Conservation (phyloP, 257 asterid species). For the Nicotiana benthamiana region DNA sequence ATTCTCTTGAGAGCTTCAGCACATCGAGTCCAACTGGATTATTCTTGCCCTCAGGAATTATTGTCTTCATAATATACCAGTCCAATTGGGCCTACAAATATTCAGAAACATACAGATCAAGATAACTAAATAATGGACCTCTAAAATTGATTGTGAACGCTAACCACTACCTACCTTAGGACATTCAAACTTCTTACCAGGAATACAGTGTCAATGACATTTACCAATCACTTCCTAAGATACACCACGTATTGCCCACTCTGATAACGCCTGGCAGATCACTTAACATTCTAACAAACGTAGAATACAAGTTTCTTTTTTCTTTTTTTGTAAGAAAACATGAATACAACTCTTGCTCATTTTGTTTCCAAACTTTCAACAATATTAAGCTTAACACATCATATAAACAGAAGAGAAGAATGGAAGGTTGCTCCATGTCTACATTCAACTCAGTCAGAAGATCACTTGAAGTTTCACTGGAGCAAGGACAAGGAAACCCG, state of each 20-base stretch:
- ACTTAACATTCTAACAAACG: not conserved
- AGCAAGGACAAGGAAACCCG: not conserved
- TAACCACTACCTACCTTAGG: not conserved
- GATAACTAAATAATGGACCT: not conserved
- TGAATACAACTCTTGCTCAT: not conserved
- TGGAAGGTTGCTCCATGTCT: not conserved
- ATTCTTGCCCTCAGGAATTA: not conserved
- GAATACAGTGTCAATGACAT: not conserved
- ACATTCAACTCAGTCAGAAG: not conserved
- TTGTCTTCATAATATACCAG: not conserved
- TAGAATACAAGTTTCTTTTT: not conserved
- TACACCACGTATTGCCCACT: not conserved
- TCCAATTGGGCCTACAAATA: not conserved
- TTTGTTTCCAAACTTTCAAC: not conserved
- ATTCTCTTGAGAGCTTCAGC: not conserved
- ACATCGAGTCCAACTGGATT: not conserved
- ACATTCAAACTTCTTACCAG: not conserved
- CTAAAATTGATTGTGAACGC: not conserved
- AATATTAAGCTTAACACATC: not conserved
- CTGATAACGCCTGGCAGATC: not conserved
- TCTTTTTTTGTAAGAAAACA: not conserved
- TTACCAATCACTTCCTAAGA: not conserved
- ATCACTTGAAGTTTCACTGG: not conserved
- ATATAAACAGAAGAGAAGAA: not conserved
- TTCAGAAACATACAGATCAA: not conserved